Base-by-base conservation (phyloP, 106 monocot species). In the Hemerocallis citrina region DNA sequence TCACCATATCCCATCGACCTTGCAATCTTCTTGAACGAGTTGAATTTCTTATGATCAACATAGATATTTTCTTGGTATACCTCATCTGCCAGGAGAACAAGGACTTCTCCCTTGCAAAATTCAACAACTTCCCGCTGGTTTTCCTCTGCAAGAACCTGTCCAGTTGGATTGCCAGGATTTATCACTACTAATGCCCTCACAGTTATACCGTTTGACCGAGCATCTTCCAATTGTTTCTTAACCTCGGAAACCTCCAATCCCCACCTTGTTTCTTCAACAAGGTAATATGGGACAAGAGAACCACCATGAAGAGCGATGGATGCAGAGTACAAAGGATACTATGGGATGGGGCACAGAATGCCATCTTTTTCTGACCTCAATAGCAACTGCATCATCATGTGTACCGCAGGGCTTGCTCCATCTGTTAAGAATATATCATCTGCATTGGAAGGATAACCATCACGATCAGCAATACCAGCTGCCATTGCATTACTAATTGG, bases 301-400 rank as follows among this genome's bases (percentile, higher is more conserved):
- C 98, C 98, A 75, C 92, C 98, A 62, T 98, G 98, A 45, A 98
- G 92, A 35, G 88, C 88, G 52, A 98, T 98, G 20, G 98, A 98
- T 17, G 98, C 98, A 36, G 98, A 98, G 76, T 98, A 98, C 55
- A 98, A 47, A 20, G 98, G 98, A 47, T 98, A 98, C 42, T 98
- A 92, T 70, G 98, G 98, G 43, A 98, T 92, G 16, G 98, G 98
- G 59, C 98, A 98, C 29, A 98, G 81, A 63, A 98, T 98, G 21
- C 91, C 98, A 77, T 98, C 98, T 64, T 84, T 79, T 72, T 88
- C 82, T 15, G 91, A 88, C 56, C 98, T 74, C 57, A 88, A 56
- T 34, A 98, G 59, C 48, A 98, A 62, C 54, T 92, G 91, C 98
- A 98, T 92, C 98, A 98, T 98, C 81, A 86, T 98, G 52, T 92